phyloP scores from a whole-genome alignment of 2,329 filamentous ascomycete genomes.

The Dactylellina sp. region DNA sequence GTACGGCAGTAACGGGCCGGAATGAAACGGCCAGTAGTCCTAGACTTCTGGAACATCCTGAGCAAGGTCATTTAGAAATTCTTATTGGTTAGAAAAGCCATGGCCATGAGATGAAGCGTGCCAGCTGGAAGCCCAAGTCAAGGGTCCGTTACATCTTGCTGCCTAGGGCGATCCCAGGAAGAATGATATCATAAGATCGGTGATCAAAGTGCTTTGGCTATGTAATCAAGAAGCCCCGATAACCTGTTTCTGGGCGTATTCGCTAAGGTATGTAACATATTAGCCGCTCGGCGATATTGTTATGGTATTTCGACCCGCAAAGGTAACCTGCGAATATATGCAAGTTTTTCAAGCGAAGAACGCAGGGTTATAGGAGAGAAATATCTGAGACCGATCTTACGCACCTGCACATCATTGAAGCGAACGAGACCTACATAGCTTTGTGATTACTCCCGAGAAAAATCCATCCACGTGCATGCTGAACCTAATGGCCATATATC shows the following conservation, averaged over 20 bases:
- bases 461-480: not conserved
- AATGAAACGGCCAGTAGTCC: not conserved
- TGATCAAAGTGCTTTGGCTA: not conserved
- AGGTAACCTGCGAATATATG: not conserved
- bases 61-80: not conserved
- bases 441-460: not conserved
- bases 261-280: not conserved
- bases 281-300: not conserved
- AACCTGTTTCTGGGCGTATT: not conserved
- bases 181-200: constrained; percentile 5
- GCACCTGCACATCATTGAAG: not conserved
- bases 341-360: too few species aligned
- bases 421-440: not conserved
- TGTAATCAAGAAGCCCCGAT: not conserved
- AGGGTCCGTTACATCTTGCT: not conserved
- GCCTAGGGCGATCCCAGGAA: constrained; percentile 2
- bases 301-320: constrained; percentile 1
- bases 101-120: not conserved
- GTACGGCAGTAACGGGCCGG: constrained; percentile 3
- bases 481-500: too few species aligned
- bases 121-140: not conserved
- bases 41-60: not conserved
- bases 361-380: too few species aligned
- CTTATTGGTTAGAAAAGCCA: not conserved
- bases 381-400: too few species aligned